Evolutionary conservation across 1,139 yeast genomes (phyloP).

Genomic region (Casaregolazyma suthepensis): DNA sequence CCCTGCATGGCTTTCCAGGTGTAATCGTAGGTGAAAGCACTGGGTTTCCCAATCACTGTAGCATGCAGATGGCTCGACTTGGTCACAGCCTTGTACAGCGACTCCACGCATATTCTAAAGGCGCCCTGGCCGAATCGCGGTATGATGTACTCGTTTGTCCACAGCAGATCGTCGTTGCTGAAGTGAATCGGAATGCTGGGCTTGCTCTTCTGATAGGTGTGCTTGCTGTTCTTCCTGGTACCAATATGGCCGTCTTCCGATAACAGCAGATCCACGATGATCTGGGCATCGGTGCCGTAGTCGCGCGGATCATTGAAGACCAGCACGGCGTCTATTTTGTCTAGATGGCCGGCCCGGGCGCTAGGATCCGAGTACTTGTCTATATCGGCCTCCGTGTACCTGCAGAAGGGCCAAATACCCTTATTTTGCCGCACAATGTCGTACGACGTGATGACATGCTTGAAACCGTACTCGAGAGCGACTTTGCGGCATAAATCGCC

Average conservation of each 20-base stretch:
- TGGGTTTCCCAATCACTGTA: constrained; percentile 80
- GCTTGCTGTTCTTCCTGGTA: constrained; percentile 41
- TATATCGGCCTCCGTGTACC: constrained; percentile 45
- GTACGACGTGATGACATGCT: constrained; percentile 67
- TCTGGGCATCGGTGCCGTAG: constrained; percentile 78
- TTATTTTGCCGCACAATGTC: constrained; percentile 60
- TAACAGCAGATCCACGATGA: constrained; percentile 64
- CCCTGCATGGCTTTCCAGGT: constrained; percentile 62
- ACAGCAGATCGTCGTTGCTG: constrained; percentile 79
- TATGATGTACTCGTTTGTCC: constrained; percentile 79
- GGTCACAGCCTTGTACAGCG: constrained; percentile 55
- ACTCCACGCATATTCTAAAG: constrained; percentile 58
- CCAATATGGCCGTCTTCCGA: constrained; percentile 63
- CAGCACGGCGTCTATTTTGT: constrained; percentile 69
- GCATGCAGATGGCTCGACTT: constrained; percentile 46
- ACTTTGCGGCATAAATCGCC: constrained; percentile 63
- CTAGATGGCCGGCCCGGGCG: constrained; percentile 31
- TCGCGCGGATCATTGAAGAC: constrained; percentile 92
- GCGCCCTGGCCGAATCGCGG: constrained; percentile 96
- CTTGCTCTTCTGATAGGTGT: constrained; percentile 20
- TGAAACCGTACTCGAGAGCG: constrained; percentile 72
- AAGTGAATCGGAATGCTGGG: constrained; percentile 79
- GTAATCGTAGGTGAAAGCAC: constrained; percentile 70
- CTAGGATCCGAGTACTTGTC: constrained; percentile 38
- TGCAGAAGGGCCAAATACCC: constrained; percentile 69